phyloP scores from a whole-genome alignment of 2,329 filamentous ascomycete genomes.

The Stagonosporopsis vannaccii region DNA sequence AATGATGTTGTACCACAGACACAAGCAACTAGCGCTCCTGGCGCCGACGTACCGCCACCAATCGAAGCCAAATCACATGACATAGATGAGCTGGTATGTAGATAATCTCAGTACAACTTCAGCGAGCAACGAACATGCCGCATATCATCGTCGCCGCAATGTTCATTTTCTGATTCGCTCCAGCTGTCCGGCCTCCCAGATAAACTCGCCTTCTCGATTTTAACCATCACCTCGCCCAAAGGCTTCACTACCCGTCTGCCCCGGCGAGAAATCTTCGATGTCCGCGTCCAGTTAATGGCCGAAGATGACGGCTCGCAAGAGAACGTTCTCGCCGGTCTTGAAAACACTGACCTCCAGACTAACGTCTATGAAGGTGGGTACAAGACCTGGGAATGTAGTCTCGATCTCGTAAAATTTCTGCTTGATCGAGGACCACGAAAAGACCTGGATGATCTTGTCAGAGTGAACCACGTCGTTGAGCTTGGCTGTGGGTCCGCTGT shows the following conservation, averaged over 20 bases:
- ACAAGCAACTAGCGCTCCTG: conserved; percentile 5
- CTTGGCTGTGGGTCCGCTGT: conserved; percentile 81
- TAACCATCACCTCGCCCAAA: conserved; percentile 68
- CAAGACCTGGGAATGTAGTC: conserved; percentile 88
- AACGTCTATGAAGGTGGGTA: conserved; percentile 87
- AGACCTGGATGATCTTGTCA: conserved; percentile 57
- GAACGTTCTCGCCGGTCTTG: conserved; percentile 40
- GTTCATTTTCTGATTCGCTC: neutral
- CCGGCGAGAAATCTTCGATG: conserved; percentile 81
- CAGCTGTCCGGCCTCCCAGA: conserved; percentile 70
- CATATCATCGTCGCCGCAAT: neutral
- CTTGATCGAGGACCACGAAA: conserved; percentile 58
- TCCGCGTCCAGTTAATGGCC: conserved; percentile 81
- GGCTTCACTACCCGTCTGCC: conserved; percentile 65
- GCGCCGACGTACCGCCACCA: conserved; percentile 32
- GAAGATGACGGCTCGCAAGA: conserved; percentile 58
- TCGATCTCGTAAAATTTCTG: conserved; percentile 75
- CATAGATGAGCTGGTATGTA: conserved; percentile 57
- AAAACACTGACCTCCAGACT: conserved; percentile 75
- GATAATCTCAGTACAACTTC: neutral
- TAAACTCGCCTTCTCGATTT: conserved; percentile 72
- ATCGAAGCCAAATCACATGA: conserved; percentile 53
- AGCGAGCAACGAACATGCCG: neutral
- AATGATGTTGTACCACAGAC: conserved; percentile 39
- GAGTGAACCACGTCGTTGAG: conserved; percentile 62